Base-by-base conservation (phyloP, 2,329 filamentous ascomycete species). In the Exophiala phaeomuriformis region DNA sequence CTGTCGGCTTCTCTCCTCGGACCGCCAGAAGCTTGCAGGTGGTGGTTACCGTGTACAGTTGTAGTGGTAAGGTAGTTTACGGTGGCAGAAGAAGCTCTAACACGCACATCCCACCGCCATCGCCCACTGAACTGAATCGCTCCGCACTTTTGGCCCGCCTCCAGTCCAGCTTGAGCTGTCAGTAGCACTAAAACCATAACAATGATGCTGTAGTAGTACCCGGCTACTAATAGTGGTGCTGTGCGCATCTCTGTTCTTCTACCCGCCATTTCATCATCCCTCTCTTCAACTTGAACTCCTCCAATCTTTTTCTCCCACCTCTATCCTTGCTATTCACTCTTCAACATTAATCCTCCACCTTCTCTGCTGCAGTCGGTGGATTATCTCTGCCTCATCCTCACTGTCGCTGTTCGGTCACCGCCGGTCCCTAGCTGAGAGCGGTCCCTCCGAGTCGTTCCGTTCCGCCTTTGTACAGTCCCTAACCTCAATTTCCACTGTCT, bases 401-500 rank as follows among this genome's bases (percentile, higher is more conserved):
- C 10, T 39, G 41, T 51, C 33, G 12, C 49, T 51, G 35, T 45
- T n/a, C 36, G 12, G 46, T 35, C 39, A 27, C 47, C 53, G 53
- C 48, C 52, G 56, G 55, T 51, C 60, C 53, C 48, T 47, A 64
- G n/a, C 43, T 44, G 43, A 5, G 7, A 10, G 10, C 12, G 35
- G 5, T 36, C 12, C 44, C 31, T 40, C 53, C 40, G 35, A 30
- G 10, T 19, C 37, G 39, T 42, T 35, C 29, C 8, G 19, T 10
- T 33, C 30, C 35, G 19, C 3, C 5, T 35, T 44, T 39, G 19
- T 31, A 29, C 45, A 35, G 44, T 19, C 19, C 19, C 19, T 19
- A 19, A 19, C 19, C 19, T 19, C 19, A 19, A 19, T 19, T 19
- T 19, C 19, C 19, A 19, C 19, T 19, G 19, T 19, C 19, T 19